These are phyloP conservation scores for Amanita polypyramis DNA, from an alignment of 768 basidiomycete species.

Conservation along the genomic window DNA sequence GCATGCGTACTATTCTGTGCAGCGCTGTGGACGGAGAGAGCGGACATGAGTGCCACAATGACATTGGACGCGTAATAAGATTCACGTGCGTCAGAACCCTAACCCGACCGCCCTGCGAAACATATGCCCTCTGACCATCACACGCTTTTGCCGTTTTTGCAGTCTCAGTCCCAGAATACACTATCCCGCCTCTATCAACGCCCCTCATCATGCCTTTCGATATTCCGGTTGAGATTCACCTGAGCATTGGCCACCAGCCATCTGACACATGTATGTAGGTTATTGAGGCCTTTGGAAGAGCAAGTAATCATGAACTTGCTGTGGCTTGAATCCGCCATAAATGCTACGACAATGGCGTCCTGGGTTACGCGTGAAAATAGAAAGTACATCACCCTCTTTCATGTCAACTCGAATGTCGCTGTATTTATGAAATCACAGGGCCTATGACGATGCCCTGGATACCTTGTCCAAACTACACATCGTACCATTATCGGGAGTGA, in stretches of 20 bases:
- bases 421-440: conserved; percentile 27
- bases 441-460: conserved; percentile 59
- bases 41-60: conserved; percentile 22
- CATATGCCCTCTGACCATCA: conserved; percentile 36
- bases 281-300: conserved; percentile 69
- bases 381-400: conserved; percentile 34
- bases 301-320: conserved; percentile 83
- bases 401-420: conserved; percentile 6
- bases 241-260: conserved; percentile 10
- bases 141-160: conserved; percentile 65
- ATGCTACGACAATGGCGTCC: conserved; percentile 53
- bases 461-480: conserved; percentile 65
- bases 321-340: conserved; percentile 76
- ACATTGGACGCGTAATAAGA: not conserved
- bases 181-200: conserved; percentile 72
- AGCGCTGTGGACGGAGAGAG: conserved; percentile 48
- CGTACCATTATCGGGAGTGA: conserved; percentile 45
- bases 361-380: conserved; percentile 71
- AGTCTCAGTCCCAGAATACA: conserved; percentile 68
- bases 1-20: conserved; percentile 49
- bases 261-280: conserved; percentile 28
- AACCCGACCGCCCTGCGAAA: conserved; percentile 1
- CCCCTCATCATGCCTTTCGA: conserved; percentile 82
- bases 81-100: conserved; percentile 11
- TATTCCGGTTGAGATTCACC: conserved; percentile 58